Base-by-base conservation (phyloP, 805 yeast genomes). In the Yarrowia sp. region DNA sequence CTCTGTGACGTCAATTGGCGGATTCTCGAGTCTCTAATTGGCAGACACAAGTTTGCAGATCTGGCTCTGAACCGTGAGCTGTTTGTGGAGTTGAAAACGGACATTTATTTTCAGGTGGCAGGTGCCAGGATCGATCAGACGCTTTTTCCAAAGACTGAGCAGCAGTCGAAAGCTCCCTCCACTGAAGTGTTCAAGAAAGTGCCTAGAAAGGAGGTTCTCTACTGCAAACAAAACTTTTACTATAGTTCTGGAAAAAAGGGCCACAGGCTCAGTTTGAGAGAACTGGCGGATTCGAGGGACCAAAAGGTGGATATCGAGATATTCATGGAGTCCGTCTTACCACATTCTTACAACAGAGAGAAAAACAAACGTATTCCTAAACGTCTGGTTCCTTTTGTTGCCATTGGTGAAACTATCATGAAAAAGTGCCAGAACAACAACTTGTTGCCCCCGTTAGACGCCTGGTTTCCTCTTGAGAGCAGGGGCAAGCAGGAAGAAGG, bases 1-100 rank as follows among this genome's bases (percentile, higher is more conserved):
- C 20, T 55, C 5, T 55, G 61, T n/a, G 61, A 24, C 3, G 30
- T 24, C 30, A 5, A 24, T 24, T 55, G 61, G 61, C 46, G 61
- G 12, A 36, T 10, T n/a, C 19, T 55, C 38, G 61, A 39, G 42
- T 40, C 38, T 2, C 19, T 39, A 8, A 9, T 55, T 14, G 47
- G 61, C 38, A 9, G 61, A 9, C 10, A 39, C 14, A 15, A 14
- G 44, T 55, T 55, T 39, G 38, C 61, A 2, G 24, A 39, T 34
- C 24, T 55, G 12, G 24, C 40, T 40, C 38, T 55, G 8, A 17
- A 33, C 10, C 15, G 14, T 14, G n/a, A 24, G 46, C 17, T 55
- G 47, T 55, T 55, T 12, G 10, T 55, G 36, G 38, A 55, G 38
- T 38, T 55, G 9, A n/a, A 17, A n/a, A 2, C 12, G 4, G 46